Base-by-base conservation (phyloP, 1,284 basidiomycete species). In the Mycena citricolor region DNA sequence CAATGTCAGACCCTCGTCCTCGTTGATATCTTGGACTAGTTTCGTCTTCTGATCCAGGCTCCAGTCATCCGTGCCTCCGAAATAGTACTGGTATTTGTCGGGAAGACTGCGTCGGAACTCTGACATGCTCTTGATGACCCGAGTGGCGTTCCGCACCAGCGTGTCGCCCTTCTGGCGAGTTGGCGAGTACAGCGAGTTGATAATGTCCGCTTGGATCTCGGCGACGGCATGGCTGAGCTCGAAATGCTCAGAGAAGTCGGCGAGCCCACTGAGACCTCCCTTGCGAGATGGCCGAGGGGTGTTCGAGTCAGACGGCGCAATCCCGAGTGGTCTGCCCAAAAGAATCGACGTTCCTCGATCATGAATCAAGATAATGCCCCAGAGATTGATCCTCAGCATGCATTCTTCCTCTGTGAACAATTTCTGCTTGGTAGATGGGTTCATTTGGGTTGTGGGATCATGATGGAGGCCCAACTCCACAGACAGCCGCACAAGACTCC, bases 291-390 rank as follows among this genome's bases (percentile, higher is more conserved):
- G 85, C 29, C 72, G 76, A 0, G 86, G 84, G 0, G 87, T 87
- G 61, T 86, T 89, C 16, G 83, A 81, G 59, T 90, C 87, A 11
- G 75, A 77, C 2, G 86, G 85, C 7, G 82, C 67, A 37, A 90
- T 89, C 4, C 79, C 88, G 20, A 90, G 74, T 0, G 87, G 87
- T n/a, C 88, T 82, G 5, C 88, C 87, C 13, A 90, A 79, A 14
- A 89, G 78, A 56, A 90, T 81, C 16, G 86, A 87, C 2, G 88
- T 90, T 31, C 88, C 87, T 31, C 87, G 81, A 60, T 90, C 87
- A 57, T 90, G 88, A 5, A 90, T 70, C 54, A 90, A 77, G 14
- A 90, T 83, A 47, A 86, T 90, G 16, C 75, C 78, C 87, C 87
- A 90, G 4, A 90, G 71, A 17, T 84, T 80, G 48, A 88, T 84